These are phyloP conservation scores for Calonectria pauciramosa DNA, from an alignment of 2,329 filamentous ascomycete species.

Conservation along the genomic window DNA sequence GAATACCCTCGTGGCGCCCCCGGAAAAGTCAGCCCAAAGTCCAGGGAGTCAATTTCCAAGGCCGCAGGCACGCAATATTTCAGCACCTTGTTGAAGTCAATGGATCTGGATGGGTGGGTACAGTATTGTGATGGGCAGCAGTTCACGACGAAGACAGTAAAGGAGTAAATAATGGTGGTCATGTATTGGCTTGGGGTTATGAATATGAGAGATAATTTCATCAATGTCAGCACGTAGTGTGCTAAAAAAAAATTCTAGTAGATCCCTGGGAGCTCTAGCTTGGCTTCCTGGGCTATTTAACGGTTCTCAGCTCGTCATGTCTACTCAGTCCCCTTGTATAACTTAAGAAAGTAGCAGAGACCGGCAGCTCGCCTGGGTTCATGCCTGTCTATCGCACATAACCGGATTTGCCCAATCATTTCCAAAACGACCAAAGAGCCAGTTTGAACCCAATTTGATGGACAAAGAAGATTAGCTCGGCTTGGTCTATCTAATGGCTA, in stretches of 20 bases:
- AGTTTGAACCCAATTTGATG: neutral
- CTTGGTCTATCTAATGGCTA: neutral
- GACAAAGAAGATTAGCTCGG: neutral
- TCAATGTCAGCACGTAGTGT: neutral
- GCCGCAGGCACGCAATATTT: conserved; percentile 63
- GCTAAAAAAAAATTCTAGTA: neutral
- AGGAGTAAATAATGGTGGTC: neutral
- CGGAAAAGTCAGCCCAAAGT: conserved; percentile 48
- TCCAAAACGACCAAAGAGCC: neutral
- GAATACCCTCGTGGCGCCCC: conserved; percentile 72
- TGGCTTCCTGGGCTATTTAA: neutral
- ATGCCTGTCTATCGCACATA: too few species aligned
- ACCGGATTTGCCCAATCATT: neutral
- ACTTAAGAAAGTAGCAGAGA: neutral
- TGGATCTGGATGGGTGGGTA: conserved; percentile 72
- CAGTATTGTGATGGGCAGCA: conserved; percentile 12
- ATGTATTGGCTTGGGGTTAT: neutral
- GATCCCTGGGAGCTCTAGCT: neutral
- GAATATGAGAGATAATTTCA: neutral
- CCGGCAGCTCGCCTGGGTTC: neutral
- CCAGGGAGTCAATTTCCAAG: conserved; percentile 58
- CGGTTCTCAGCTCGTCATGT: neutral
- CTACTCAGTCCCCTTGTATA: neutral
- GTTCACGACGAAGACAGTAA: conserved; percentile 5
- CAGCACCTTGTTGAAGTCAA: conserved; percentile 76